Percentiles rank a stretch among this genome's conserved stretches.
Evolutionary conservation across 495 filamentous ascomycete genomes (phyloP).

Genomic region (Schizothecium vesticola): DNA sequence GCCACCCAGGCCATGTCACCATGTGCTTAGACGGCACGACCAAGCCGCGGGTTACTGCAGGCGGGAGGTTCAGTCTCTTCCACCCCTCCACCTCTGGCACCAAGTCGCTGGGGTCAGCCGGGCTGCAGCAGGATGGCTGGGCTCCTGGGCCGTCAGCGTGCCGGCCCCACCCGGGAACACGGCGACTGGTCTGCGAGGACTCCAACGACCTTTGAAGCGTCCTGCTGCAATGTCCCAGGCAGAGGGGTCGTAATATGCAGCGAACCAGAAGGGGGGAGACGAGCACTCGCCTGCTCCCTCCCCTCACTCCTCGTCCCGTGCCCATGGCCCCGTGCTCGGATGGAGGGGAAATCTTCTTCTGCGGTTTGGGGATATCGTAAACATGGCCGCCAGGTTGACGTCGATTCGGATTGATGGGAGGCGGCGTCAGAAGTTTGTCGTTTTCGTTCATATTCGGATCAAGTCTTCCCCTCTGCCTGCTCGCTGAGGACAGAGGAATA

Average conservation of each 20-base stretch:
- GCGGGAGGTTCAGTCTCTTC: not conserved
- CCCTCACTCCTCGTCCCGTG: not conserved
- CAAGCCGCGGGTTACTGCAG: not conserved
- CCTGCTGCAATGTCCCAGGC: not conserved
- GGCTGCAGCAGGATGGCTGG: not conserved
- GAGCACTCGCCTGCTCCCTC: not conserved
- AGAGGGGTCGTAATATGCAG: not conserved
- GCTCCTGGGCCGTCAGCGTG: not conserved
- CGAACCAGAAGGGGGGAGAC: not conserved
- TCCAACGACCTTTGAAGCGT: not conserved
- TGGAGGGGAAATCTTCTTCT: not conserved
- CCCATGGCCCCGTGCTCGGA: not conserved
- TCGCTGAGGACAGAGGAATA: not conserved
- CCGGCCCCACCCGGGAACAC: not conserved
- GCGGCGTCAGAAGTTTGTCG: not conserved
- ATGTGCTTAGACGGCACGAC: not conserved
- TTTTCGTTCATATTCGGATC: not conserved
- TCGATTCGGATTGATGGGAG: not conserved
- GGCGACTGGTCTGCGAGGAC: not conserved
- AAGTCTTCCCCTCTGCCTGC: not conserved
- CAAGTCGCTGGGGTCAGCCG: not conserved
- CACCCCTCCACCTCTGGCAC: not conserved
- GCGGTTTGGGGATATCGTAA: not conserved
- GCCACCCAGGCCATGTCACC: not conserved
- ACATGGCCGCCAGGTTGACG: not conserved